Evolutionary conservation across 1,139 yeast genomes (phyloP).

Genomic region (Pichia sp.): DNA sequence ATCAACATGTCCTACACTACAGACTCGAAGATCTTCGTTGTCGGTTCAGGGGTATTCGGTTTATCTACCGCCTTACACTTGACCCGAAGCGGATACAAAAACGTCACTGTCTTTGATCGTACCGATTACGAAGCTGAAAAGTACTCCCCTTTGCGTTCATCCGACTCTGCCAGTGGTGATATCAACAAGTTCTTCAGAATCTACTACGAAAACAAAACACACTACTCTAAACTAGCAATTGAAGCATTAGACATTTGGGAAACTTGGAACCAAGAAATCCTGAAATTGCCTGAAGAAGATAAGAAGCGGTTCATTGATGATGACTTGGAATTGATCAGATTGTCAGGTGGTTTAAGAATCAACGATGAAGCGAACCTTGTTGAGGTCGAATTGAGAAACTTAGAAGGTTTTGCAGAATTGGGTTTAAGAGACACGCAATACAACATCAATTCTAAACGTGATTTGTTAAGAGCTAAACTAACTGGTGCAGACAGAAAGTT

Average conservation of each 20-base stretch:
- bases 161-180: constrained; percentile 44
- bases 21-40: constrained; percentile 35
- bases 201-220: constrained; percentile 4
- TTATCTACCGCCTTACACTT: constrained; percentile 42
- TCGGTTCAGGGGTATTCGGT: constrained; percentile 49
- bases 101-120: constrained; percentile 38
- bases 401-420: constrained; percentile 20
- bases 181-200: constrained; percentile 32
- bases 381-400: constrained; percentile 18
- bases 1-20: constrained; percentile 13
- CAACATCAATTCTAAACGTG: constrained; percentile 22
- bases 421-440: constrained; percentile 29
- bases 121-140: constrained; percentile 18
- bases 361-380: constrained; percentile 14
- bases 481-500: constrained; percentile 27
- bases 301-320: constrained; percentile 7
- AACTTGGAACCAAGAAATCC: constrained; percentile 18
- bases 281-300: constrained; percentile 21
- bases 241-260: constrained; percentile 7
- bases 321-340: constrained; percentile 14
- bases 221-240: constrained; percentile 3
- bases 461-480: constrained; percentile 5
- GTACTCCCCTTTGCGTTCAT: constrained; percentile 34
- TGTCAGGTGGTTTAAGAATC: constrained; percentile 20
- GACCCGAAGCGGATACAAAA: constrained; percentile 26